Conservation (phyloP, 2,329 filamentous ascomycete species). For the Decorospora gaudefroyi region DNA sequence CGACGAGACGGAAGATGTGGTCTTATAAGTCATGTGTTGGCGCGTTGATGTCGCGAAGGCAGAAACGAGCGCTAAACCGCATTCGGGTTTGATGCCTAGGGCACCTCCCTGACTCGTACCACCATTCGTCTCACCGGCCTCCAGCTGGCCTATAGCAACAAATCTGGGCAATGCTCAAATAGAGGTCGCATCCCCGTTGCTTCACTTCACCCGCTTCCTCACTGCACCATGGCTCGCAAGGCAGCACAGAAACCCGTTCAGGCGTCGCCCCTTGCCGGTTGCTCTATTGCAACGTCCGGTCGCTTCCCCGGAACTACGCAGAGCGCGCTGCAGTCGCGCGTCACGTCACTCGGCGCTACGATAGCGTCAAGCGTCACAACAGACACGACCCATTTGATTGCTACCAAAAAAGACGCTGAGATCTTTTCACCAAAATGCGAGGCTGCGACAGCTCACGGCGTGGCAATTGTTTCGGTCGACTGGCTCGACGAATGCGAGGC, state of each 20-base stretch:
- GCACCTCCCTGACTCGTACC: slow-evolving; percentile 7
- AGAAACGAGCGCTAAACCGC: slow-evolving; percentile 15
- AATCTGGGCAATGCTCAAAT: slow-evolving; percentile 18
- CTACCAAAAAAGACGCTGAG: slow-evolving; percentile 59
- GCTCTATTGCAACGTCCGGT: slow-evolving; percentile 63
- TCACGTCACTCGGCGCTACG: slow-evolving; percentile 57
- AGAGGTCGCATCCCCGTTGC: slow-evolving; percentile 6
- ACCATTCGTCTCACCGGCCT: slow-evolving; percentile 6
- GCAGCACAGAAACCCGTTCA: slow-evolving; percentile 24
- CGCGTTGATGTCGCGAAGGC: slow-evolving; percentile 24
- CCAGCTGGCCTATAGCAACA: slow-evolving; percentile 1
- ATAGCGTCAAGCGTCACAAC: slow-evolving; percentile 56
- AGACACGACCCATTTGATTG: slow-evolving; percentile 61
- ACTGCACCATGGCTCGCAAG: slow-evolving; percentile 28
- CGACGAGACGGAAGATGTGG: background rate
- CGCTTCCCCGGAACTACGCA: slow-evolving; percentile 62
- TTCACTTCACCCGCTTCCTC: slow-evolving; percentile 2
- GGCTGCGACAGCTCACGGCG: slow-evolving; percentile 52
- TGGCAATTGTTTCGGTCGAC: slow-evolving; percentile 62
- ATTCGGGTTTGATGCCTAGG: slow-evolving; percentile 21
- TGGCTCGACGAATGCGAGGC: slow-evolving; percentile 66
- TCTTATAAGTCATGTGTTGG: slow-evolving; percentile 22
- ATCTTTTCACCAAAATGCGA: slow-evolving; percentile 58
- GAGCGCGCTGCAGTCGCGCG: slow-evolving; percentile 52
- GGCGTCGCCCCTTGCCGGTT: slow-evolving; percentile 53